These are phyloP conservation scores for Sherardia arvensis DNA, from an alignment of 257 asterid species.

Conservation along the genomic window DNA sequence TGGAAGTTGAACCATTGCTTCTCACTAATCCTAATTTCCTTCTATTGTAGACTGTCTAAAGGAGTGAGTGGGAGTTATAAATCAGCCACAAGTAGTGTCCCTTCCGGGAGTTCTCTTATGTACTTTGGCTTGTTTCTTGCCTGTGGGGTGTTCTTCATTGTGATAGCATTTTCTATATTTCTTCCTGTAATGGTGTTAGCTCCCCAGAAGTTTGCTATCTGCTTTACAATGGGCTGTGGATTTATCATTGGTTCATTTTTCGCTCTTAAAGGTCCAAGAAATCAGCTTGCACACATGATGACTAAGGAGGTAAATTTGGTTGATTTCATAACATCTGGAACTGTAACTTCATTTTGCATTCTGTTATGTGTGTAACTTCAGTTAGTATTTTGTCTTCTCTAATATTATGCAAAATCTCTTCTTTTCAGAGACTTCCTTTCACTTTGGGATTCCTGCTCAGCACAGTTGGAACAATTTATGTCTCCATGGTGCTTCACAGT, in stretches of 20 bases:
- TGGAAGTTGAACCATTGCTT: not conserved
- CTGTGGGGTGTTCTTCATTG: constrained; percentile 69
- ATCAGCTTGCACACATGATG: constrained; percentile 71
- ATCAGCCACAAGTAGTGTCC: constrained; percentile 61
- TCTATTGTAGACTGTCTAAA: constrained; percentile 43
- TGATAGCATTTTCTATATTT: constrained; percentile 69
- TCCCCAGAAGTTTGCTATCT: constrained; percentile 88
- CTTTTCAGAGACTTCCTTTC: constrained; percentile 66
- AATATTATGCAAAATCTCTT: constrained; percentile 5
- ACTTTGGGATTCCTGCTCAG: constrained; percentile 62
- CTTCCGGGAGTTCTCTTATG: constrained; percentile 64
- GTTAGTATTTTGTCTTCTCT: constrained; percentile 1
- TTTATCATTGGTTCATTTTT: constrained; percentile 74
- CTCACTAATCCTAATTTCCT: not conserved
- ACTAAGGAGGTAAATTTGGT: constrained; percentile 61
- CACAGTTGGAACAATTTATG: constrained; percentile 70
- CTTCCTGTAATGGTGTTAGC: constrained; percentile 86
- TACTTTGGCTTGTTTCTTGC: constrained; percentile 68
- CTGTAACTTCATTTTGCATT: constrained; percentile 1
- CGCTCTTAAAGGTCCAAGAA: constrained; percentile 77
- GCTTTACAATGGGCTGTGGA: constrained; percentile 83
- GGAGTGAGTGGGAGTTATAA: constrained; percentile 75
- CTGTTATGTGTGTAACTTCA: not conserved
- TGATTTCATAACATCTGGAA: not conserved
- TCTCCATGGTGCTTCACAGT: constrained; percentile 85